Conservation (phyloP, 2,329 filamentous ascomycete genomes). For the Beauveria sp. region DNA sequence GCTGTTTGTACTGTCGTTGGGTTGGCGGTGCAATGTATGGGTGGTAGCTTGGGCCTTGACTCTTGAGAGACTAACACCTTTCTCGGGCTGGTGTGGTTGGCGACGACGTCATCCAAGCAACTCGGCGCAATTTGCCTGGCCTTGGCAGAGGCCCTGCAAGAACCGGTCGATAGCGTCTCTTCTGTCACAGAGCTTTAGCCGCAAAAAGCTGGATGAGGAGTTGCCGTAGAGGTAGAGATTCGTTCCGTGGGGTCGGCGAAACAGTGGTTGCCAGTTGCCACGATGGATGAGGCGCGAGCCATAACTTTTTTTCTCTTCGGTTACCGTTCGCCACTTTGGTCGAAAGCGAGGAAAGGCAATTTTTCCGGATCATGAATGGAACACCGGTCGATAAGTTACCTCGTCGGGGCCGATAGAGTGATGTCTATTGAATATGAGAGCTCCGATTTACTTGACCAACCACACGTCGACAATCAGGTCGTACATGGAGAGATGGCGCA, state of each 20-base stretch:
- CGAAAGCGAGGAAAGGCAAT: not conserved
- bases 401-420: not conserved
- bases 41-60: not conserved
- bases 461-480: not conserved
- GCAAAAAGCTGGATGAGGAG: not conserved
- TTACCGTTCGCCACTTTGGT: not conserved
- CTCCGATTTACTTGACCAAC: not conserved
- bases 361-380: no score
- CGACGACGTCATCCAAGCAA: conserved; percentile 5
- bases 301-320: not conserved
- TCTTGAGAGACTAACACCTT: not conserved
- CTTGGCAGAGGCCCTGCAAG: conserved; percentile 5
- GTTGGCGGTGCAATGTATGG: no score
- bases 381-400: not conserved
- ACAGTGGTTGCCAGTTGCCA: not conserved
- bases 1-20: no score
- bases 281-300: not conserved
- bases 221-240: not conserved
- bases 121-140: not conserved
- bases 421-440: not conserved
- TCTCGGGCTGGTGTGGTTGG: not conserved
- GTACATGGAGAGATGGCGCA: not conserved
- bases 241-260: not conserved
- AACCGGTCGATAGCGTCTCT: not conserved
- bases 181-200: not conserved